phyloP scores from a whole-genome alignment of 1,284 basidiomycete species.

The Ceratorhiza oryzae-sativae region DNA sequence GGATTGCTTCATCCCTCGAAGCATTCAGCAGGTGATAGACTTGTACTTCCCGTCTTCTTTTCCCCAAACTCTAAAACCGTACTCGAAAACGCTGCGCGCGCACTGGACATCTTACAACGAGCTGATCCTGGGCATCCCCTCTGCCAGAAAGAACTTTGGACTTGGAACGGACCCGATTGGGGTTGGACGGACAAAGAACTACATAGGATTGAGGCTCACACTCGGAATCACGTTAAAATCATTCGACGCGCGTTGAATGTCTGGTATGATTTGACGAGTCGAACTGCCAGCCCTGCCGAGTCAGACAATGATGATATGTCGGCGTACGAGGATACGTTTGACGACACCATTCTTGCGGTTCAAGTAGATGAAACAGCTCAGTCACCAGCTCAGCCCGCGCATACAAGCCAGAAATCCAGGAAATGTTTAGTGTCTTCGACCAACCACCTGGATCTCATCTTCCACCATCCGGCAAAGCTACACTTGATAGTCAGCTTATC shows the following conservation, averaged over 20 bases:
- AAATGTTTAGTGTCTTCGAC: conserved; percentile 66
- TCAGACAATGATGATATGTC: neutral
- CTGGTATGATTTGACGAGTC: neutral
- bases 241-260: neutral
- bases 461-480: conserved; percentile 44
- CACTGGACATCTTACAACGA: conserved; percentile 65
- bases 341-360: neutral
- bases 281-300: neutral
- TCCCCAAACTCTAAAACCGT: neutral
- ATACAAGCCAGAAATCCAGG: conserved; percentile 53
- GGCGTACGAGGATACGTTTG: neutral
- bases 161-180: conserved; percentile 56
- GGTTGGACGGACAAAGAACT: conserved; percentile 68
- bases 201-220: conserved; percentile 45
- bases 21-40: neutral
- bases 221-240: conserved; percentile 7
- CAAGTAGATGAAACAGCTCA: neutral
- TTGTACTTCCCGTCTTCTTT: conserved; percentile 12
- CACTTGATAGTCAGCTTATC: conserved; percentile 59
- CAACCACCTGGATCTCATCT: conserved; percentile 63
- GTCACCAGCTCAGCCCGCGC: neutral
- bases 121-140: conserved; percentile 68
- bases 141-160: conserved; percentile 50
- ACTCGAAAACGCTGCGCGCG: conserved; percentile 52
- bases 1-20: conserved; percentile 4